Base-by-base conservation (phyloP, 2,329 filamentous ascomycete species). In the Colletotrichum paranaense region DNA sequence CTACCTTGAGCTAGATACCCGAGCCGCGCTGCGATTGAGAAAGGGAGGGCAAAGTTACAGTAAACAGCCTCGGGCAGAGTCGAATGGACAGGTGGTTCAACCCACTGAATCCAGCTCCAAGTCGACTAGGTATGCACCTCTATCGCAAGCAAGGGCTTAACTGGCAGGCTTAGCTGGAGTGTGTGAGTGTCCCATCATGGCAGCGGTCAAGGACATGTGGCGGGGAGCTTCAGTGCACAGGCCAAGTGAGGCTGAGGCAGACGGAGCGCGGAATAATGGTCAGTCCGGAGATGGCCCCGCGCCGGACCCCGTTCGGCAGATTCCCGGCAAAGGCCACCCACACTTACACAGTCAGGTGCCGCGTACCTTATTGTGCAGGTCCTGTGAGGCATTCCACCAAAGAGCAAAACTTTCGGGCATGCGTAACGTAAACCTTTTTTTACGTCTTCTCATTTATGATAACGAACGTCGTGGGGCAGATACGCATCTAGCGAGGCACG, bases 71-170 rank as follows among this genome's bases (percentile, higher is more conserved):
- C 42, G 69, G 46, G 52, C 19, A 56, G 58, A 59, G 38, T 63
- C 55, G 69, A 72, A 49, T 69, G 66, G 66, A 72, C 69, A 72
- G 69, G 42, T 69, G 66, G 66, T 72, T 72, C 24, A 72, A 72
- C 66, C 66, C 53, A 69, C 24, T 64, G 26, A 24, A 53, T 69
- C 52, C 30, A 57, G 58, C 69, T 67, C 56, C 56, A 22, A 35
- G 30, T 67, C 53, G 16, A 52, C n/a, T 28, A 53, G 63, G 63
- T 58, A 58, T 62, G 56, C 49, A 68, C 64, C 49, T 32, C 30
- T 30, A 42, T 67, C 57, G 53, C 46, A 38, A 35, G 53, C 35
- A 53, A 69, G 60, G 67, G 62, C 67, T 66, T 46, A 58, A 65
- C 58, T 66, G 62, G 38, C 16, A 16, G 38, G 64, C 38, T 55